Conservation (phyloP, 495 filamentous ascomycete genomes). For the Annulohypoxylon stygium region DNA sequence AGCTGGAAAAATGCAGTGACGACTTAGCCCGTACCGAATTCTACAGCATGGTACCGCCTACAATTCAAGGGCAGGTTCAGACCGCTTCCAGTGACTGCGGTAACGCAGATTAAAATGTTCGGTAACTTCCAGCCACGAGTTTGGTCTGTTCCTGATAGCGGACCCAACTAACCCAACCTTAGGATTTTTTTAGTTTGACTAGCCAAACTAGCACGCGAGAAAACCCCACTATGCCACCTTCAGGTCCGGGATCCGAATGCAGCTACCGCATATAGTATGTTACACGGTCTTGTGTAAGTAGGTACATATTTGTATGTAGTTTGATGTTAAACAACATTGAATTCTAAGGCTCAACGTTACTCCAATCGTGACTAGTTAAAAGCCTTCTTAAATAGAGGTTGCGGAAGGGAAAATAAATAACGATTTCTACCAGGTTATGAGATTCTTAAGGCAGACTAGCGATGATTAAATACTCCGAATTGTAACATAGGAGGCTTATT, state of each 20-base stretch:
- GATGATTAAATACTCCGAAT: neutral
- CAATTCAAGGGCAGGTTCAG: neutral
- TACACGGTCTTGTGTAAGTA: conserved; percentile 12
- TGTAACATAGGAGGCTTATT: neutral
- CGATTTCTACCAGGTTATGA: neutral
- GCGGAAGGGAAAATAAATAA: too few species aligned
- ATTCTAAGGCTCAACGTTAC: too few species aligned
- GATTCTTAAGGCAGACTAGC: neutral
- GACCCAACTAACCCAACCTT: conserved; percentile 20
- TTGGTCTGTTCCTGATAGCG: conserved; percentile 26
- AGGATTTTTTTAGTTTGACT: neutral
- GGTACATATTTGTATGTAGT: too few species aligned
- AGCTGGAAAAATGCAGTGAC: neutral
- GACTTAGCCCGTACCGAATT: neutral
- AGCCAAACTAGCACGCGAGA: conserved; percentile 36
- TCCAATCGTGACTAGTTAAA: too few species aligned
- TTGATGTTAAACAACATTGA: too few species aligned
- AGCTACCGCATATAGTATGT: conserved; percentile 19
- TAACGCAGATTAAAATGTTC: conserved; percentile 2
- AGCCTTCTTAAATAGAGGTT: too few species aligned
- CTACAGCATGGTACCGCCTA: neutral
- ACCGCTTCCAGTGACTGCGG: conserved; percentile 10
- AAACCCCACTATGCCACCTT: conserved; percentile 35
- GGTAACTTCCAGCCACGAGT: conserved; percentile 18
- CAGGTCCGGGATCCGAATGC: conserved; percentile 26